These are phyloP conservation scores for Backusella psychrophila DNA, from an alignment of 192 early-diverging fungal genomes.

Conservation along the genomic window DNA sequence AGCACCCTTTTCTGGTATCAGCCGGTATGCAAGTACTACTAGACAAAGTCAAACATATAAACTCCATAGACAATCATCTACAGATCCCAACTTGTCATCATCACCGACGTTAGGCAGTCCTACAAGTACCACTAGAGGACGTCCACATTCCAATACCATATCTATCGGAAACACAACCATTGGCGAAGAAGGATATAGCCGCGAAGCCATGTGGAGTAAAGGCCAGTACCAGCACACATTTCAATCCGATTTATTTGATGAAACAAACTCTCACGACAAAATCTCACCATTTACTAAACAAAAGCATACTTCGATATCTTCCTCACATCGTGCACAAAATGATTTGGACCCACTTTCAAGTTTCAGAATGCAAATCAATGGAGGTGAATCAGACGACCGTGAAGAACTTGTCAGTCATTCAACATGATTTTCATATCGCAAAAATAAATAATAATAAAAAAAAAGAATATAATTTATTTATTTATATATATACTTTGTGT, in stretches of 20 bases:
- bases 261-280: not conserved
- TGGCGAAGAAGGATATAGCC: conserved; percentile 8
- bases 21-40: conserved; percentile 22
- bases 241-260: not conserved
- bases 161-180: conserved; percentile 1
- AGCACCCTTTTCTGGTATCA: conserved; percentile 24
- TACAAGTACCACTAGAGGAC: not conserved
- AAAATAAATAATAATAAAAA: not conserved
- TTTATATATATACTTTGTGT: not conserved
- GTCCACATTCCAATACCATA: conserved; percentile 14
- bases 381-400: conserved; percentile 11
- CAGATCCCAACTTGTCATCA: not conserved
- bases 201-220: conserved; percentile 9
- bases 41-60: conserved; percentile 8
- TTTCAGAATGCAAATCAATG: conserved; percentile 8
- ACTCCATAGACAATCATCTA: not conserved
- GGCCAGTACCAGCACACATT: not conserved
- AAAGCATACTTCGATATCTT: not conserved
- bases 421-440: not conserved
- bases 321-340: conserved; percentile 15
- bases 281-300: not conserved
- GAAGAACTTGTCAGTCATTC: conserved; percentile 2
- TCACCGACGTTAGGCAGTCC: not conserved
- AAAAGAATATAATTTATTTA: not conserved
- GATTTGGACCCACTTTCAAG: conserved; percentile 9